These are phyloP conservation scores for Hanseniaspora valbyensis DNA, from an alignment of 805 yeast genomes.

Conservation along the genomic window DNA sequence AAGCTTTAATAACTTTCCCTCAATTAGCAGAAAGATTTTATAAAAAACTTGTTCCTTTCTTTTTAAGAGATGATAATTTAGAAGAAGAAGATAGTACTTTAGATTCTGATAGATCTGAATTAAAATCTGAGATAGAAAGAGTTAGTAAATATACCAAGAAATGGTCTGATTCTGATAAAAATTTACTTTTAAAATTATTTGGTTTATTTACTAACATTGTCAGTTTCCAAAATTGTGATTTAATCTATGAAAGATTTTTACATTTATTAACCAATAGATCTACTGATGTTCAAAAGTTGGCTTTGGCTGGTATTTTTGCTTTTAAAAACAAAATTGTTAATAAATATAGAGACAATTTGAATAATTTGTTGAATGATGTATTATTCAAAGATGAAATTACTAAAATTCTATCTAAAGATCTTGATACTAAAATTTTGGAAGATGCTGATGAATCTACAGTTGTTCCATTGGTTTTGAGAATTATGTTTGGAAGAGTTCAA, in stretches of 20 bases:
- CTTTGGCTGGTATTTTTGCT: constrained; percentile 57
- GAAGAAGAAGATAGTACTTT: constrained; percentile 19
- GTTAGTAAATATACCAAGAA: constrained; percentile 19
- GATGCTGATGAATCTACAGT: constrained; percentile 46
- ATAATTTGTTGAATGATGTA: constrained; percentile 68
- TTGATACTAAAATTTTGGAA: constrained; percentile 46
- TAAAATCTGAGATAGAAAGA: constrained; percentile 1
- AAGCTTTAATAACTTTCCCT: constrained; percentile 49
- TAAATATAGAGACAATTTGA: constrained; percentile 63
- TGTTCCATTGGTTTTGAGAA: constrained; percentile 63
- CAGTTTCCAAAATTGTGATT: constrained; percentile 40
- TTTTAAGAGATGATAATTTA: no score
- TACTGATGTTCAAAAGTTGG: constrained; percentile 55
- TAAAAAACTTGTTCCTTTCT: constrained; percentile 43
- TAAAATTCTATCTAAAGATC: constrained; percentile 41
- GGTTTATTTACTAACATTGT: constrained; percentile 54
- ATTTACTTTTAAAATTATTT: constrained; percentile 49
- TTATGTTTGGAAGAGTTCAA: constrained; percentile 80
- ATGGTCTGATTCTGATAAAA: constrained; percentile 46
- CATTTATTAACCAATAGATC: constrained; percentile 50
- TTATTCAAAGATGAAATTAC: constrained; percentile 77
- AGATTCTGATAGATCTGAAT: constrained; percentile 8
- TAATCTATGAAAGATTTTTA: constrained; percentile 44
- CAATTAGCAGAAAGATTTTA: constrained; percentile 58
- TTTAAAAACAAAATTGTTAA: constrained; percentile 47